phyloP scores from a whole-genome alignment of 345 rosid species.

The Tarenaya hassleriana region DNA sequence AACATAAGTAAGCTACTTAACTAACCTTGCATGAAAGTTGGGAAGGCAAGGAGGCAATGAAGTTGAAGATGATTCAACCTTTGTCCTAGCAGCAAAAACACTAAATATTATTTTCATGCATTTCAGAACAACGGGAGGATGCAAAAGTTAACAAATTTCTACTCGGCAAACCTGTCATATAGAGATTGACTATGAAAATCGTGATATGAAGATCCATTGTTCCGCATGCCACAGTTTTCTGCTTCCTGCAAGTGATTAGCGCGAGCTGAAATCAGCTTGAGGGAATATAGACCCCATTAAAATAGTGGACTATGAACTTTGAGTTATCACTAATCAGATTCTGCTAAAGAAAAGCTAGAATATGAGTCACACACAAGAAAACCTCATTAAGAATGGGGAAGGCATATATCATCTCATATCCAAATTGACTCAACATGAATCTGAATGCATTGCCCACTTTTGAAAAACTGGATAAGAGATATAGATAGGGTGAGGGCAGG shows the following conservation, averaged over 20 bases:
- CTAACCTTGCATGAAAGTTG: conserved; percentile 87
- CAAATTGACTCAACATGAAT: no score
- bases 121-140: conserved; percentile 30
- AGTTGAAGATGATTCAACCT: conserved; percentile 31
- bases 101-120: conserved; percentile 29
- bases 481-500: not conserved
- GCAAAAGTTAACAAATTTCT: conserved; percentile 14
- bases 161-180: no score
- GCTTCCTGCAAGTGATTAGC: conserved; percentile 37
- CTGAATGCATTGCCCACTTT: no score
- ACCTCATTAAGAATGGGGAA: conserved; percentile 23
- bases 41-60: conserved; percentile 57
- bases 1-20: conserved; percentile 10
- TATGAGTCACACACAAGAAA: not conserved
- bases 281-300: not conserved
- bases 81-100: conserved; percentile 29
- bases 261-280: conserved; percentile 5
- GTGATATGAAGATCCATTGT: conserved; percentile 26
- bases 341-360: conserved; percentile 1
- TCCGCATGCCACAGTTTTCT: conserved; percentile 32
- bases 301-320: not conserved
- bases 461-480: not conserved
- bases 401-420: no score
- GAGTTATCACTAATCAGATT: not conserved
- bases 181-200: conserved; percentile 49